These are phyloP conservation scores for Acmispon strigosus DNA, from an alignment of 306 rosid genomes.

Conservation along the genomic window DNA sequence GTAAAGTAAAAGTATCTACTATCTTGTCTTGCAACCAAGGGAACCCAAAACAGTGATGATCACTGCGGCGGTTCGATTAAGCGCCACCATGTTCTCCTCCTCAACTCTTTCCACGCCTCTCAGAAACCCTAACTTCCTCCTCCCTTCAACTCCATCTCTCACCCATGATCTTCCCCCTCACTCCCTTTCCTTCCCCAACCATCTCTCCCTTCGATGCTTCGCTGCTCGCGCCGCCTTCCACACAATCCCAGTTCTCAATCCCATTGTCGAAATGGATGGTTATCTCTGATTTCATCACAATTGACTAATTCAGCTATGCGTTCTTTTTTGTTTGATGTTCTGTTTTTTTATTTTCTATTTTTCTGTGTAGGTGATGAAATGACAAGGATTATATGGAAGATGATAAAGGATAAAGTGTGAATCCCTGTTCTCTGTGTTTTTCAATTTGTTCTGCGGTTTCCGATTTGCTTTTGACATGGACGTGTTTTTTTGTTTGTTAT, in stretches of 20 bases:
- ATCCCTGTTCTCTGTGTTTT: background rate
- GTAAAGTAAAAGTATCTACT: too few relatives aligned
- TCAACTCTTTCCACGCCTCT: constrained; percentile 24
- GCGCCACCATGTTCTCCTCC: constrained; percentile 36
- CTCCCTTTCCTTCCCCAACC: constrained; percentile 43
- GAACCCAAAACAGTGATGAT: constrained; percentile 25
- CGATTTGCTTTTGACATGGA: background rate
- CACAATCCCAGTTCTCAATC: constrained; percentile 60
- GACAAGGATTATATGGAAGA: constrained; percentile 86
- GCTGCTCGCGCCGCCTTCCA: constrained; percentile 41
- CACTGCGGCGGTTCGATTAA: constrained; percentile 26
- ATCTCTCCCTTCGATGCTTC: constrained; percentile 57
- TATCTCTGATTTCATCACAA: background rate
- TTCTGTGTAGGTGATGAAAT: constrained; percentile 74
- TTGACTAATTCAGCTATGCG: background rate
- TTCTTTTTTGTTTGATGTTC: background rate
- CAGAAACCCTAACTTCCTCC: constrained; percentile 41
- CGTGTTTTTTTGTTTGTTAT: background rate
- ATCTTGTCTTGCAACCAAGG: too few relatives aligned
- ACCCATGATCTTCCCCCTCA: constrained; percentile 10
- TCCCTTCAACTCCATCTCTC: constrained; percentile 18
- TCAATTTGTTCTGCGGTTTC: background rate
- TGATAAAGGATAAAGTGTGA: constrained; percentile 77
- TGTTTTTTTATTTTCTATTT: background rate
- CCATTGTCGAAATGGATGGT: constrained; percentile 99